Evolutionary conservation across 352 stramenopile species (phyloP).

Genomic region (Pythium dissotocum): DNA sequence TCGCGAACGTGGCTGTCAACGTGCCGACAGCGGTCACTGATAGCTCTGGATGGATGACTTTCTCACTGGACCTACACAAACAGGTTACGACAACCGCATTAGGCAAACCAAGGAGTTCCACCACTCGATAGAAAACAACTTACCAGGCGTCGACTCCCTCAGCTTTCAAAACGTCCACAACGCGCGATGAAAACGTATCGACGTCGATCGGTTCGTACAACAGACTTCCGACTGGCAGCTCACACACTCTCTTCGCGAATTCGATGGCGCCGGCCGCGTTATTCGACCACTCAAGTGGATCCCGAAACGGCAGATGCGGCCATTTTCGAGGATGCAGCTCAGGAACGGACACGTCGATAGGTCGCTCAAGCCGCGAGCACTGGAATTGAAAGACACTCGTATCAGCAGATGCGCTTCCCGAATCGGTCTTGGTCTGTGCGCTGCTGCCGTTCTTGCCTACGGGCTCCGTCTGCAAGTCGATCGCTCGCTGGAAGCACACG

Average conservation of each 20-base stretch:
- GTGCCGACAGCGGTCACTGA: conserved; percentile 35
- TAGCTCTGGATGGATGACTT: background rate
- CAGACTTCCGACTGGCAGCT: conserved; percentile 56
- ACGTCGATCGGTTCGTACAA: conserved; percentile 70
- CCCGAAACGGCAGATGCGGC: conserved; percentile 63
- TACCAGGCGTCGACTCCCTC: conserved; percentile 30
- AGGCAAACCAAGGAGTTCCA: conserved; percentile 1
- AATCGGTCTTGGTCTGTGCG: background rate
- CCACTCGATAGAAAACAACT: conserved; percentile 8
- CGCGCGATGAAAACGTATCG: conserved; percentile 35
- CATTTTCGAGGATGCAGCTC: conserved; percentile 59
- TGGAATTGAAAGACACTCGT: conserved; percentile 22
- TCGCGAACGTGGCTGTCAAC: conserved; percentile 42
- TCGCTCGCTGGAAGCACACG: conserved; percentile 54
- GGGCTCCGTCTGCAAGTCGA: conserved; percentile 43
- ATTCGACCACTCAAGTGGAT: conserved; percentile 50
- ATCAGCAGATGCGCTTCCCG: background rate
- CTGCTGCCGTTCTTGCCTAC: conserved; percentile 11
- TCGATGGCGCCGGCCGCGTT: conserved; percentile 39
- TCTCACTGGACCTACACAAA: background rate
- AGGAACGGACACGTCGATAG: conserved; percentile 47
- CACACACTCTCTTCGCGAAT: conserved; percentile 49
- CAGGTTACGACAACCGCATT: background rate
- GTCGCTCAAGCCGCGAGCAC: conserved; percentile 14
- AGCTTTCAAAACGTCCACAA: conserved; percentile 25